These are phyloP conservation scores for Mycena citricolor DNA, from an alignment of 1,284 basidiomycete species.

Conservation along the genomic window DNA sequence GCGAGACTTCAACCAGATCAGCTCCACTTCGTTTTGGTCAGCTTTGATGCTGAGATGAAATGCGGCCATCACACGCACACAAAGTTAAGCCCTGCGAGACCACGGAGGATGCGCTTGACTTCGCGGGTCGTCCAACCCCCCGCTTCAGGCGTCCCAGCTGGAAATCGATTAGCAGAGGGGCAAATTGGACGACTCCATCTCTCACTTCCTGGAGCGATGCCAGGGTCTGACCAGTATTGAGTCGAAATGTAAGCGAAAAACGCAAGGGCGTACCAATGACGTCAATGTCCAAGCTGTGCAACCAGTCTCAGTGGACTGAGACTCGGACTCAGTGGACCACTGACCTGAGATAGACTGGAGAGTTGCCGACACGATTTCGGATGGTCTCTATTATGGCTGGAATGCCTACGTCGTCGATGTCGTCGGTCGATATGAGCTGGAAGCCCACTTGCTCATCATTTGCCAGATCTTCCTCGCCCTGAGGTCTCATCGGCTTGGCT, in stretches of 20 bases:
- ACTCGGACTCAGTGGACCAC: constrained; percentile 13
- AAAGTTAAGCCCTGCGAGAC: constrained; percentile 74
- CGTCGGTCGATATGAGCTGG: constrained; percentile 70
- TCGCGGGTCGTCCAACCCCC: constrained; percentile 84
- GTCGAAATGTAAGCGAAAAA: not conserved
- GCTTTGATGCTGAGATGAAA: constrained; percentile 51
- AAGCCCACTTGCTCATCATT: constrained; percentile 69
- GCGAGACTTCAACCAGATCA: constrained; percentile 80
- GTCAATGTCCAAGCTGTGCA: constrained; percentile 62
- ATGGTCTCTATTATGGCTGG: constrained; percentile 62
- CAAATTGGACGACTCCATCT: constrained; percentile 9
- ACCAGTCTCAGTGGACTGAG: constrained; percentile 8
- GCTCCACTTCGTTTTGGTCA: constrained; percentile 49
- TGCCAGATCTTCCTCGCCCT: constrained; percentile 61
- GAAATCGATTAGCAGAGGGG: not conserved
- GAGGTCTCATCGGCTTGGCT: constrained; percentile 6
- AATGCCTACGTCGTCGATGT: constrained; percentile 72
- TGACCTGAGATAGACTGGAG: constrained; percentile 74
- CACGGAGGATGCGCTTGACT: constrained; percentile 75
- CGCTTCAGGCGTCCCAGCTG: constrained; percentile 81
- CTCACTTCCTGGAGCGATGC: constrained; percentile 76
- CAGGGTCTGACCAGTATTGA: constrained; percentile 58
- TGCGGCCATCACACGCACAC: constrained; percentile 48
- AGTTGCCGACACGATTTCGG: constrained; percentile 60
- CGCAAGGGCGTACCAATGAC: constrained; percentile 58